phyloP scores from a whole-genome alignment of 345 rosid species.

The Adansonia digitata region DNA sequence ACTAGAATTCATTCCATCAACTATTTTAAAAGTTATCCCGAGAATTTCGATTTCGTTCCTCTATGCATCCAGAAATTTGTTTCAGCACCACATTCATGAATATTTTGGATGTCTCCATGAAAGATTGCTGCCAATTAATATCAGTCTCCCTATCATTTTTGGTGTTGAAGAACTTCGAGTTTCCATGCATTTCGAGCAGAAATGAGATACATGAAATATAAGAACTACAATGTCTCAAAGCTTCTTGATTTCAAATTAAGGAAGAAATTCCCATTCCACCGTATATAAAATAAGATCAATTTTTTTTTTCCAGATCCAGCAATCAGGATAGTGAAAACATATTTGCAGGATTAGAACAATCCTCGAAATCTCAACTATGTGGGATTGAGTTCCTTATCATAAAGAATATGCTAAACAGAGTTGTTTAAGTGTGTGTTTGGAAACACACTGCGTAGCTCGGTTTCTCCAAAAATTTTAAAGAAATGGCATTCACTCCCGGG shows the following conservation, averaged over 20 bases:
- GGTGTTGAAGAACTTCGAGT: not conserved
- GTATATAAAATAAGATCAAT: too few relatives aligned
- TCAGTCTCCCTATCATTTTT: too few relatives aligned
- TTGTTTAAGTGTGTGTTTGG: not conserved
- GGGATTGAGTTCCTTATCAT: not conserved
- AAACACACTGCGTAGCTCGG: too few relatives aligned
- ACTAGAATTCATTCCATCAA: too few relatives aligned
- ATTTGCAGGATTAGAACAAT: not conserved
- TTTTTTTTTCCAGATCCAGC: too few relatives aligned
- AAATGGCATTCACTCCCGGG: too few relatives aligned
- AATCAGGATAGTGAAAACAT: not conserved
- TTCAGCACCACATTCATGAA: not conserved
- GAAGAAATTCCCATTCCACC: not conserved
- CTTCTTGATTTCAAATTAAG: not conserved
- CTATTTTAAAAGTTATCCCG: not conserved
- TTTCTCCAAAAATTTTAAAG: too few relatives aligned
- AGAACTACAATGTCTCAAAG: not conserved
- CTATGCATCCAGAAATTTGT: too few relatives aligned
- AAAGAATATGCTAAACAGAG: not conserved
- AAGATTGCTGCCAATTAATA: too few relatives aligned
- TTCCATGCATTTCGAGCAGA: not conserved
- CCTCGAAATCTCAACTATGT: not conserved
- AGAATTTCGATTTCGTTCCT: not conserved
- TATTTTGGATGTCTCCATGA: too few relatives aligned
- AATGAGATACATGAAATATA: not conserved